Evolutionary conservation across 495 filamentous ascomycete genomes (phyloP).

Genomic region (Coniosporium apollinis): DNA sequence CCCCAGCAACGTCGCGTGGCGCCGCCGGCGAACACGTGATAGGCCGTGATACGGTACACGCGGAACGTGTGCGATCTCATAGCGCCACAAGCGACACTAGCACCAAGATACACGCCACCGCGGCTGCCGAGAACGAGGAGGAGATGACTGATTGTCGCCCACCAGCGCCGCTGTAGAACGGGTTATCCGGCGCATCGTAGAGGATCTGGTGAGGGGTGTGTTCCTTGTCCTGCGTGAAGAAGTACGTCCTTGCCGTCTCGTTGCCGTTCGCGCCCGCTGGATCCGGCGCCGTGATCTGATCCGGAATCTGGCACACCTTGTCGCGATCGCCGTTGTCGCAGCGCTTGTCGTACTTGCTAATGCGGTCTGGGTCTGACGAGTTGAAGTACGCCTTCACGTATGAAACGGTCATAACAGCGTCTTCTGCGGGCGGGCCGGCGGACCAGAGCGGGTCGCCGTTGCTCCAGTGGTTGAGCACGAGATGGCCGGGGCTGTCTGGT

Average conservation of each 20-base stretch:
- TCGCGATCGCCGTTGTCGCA: conserved; percentile 4
- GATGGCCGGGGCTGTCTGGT: conserved; percentile 39
- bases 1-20: too few relatives aligned
- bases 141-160: too few relatives aligned
- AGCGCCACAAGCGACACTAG: too few relatives aligned
- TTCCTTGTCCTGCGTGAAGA: conserved; percentile 41
- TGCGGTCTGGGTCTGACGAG: conserved; percentile 28
- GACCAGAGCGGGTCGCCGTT: conserved; percentile 57
- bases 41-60: too few relatives aligned
- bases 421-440: conserved; percentile 42
- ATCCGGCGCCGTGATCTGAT: conserved; percentile 27
- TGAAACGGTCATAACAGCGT: conserved; percentile 40
- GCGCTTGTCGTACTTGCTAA: conserved; percentile 2
- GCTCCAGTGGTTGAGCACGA: conserved; percentile 62
- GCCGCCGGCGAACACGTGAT: too few relatives aligned
- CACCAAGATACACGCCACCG: too few relatives aligned
- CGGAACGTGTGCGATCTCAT: too few relatives aligned
- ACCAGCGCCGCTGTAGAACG: too few relatives aligned
- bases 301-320: conserved; percentile 43
- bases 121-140: too few relatives aligned
- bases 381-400: conserved; percentile 72
- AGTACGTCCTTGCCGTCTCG: conserved; percentile 29
- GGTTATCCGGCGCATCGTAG: too few relatives aligned
- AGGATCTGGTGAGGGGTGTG: too few relatives aligned
- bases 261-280: conserved; percentile 15